These are phyloP conservation scores for Pestalotiopsis sp. DNA, from an alignment of 2,329 filamentous ascomycete genomes.

Conservation along the genomic window DNA sequence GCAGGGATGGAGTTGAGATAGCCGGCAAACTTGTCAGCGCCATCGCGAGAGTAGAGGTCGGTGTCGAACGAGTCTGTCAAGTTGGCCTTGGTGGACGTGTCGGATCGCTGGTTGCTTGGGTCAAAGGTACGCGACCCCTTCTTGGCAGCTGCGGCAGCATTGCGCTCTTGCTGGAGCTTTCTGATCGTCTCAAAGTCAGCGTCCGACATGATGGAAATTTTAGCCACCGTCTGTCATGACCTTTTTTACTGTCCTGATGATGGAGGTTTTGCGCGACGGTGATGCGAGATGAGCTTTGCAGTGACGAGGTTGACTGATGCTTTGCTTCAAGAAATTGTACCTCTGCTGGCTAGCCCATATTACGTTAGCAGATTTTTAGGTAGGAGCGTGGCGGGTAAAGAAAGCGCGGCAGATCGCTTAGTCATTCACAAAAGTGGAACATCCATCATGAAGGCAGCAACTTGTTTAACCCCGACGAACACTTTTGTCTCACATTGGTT, in stretches of 20 bases:
- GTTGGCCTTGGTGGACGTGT: constrained; percentile 86
- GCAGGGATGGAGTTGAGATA: constrained; percentile 90
- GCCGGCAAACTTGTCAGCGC: constrained; percentile 79
- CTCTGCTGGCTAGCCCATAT: not conserved
- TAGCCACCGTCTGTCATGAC: constrained; percentile 20
- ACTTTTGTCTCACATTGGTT: too few relatives aligned
- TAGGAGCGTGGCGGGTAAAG: constrained; percentile 2
- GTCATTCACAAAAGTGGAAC: not conserved
- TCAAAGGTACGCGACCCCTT: constrained; percentile 83
- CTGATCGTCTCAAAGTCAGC: constrained; percentile 87
- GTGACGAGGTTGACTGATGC: not conserved
- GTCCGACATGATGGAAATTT: constrained; percentile 61
- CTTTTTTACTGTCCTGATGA: constrained; percentile 9
- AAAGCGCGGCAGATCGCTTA: not conserved
- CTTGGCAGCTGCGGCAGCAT: constrained; percentile 76
- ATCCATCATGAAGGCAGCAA: not conserved
- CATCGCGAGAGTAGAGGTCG: constrained; percentile 80
- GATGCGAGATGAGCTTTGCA: constrained; percentile 6
- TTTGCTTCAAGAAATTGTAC: constrained; percentile 9
- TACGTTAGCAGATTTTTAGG: not conserved
- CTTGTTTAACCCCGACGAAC: too few relatives aligned
- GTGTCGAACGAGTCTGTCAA: constrained; percentile 89
- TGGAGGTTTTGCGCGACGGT: not conserved
- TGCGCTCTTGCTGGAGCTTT: constrained; percentile 91
- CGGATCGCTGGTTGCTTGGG: constrained; percentile 77